phyloP scores from a whole-genome alignment of 2,329 filamentous ascomycete genomes.

The Penicillium thymicola region DNA sequence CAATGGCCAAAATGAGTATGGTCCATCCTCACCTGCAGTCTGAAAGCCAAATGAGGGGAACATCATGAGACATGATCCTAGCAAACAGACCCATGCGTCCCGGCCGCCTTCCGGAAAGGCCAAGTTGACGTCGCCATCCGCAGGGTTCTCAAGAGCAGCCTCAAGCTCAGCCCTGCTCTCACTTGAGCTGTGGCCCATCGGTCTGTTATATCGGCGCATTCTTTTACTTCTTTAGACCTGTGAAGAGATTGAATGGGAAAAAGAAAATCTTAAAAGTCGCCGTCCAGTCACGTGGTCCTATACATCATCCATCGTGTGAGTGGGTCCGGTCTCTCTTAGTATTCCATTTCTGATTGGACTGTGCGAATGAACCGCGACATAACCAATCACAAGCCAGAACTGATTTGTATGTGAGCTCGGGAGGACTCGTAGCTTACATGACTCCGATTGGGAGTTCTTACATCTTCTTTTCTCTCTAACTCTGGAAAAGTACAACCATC shows the following conservation, averaged over 20 bases:
- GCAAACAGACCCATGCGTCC: conserved; percentile 34
- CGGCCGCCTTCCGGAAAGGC: conserved; percentile 32
- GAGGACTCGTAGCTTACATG: no score
- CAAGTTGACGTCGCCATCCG: conserved; percentile 9
- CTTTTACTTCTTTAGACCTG: not conserved
- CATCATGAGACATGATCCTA: conserved; percentile 36
- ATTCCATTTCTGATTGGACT: not conserved
- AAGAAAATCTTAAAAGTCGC: not conserved
- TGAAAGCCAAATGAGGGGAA: conserved; percentile 48
- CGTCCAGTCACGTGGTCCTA: not conserved
- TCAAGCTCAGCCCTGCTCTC: not conserved
- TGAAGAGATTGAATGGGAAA: not conserved
- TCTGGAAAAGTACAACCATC: no score
- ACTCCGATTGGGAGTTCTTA: no score
- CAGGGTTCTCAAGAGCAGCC: conserved; percentile 4
- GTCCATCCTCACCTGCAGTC: conserved; percentile 28
- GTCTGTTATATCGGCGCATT: not conserved
- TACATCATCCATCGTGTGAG: not conserved
- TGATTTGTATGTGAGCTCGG: not conserved
- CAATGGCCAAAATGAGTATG: not conserved
- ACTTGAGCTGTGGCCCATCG: not conserved
- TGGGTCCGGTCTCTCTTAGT: not conserved
- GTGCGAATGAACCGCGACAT: not conserved
- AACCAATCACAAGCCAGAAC: not conserved
- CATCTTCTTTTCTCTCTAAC: no score